Evolutionary conservation across 306 rosid genomes (phyloP), one percentile per base, ranked within the genome.

Genomic region (Corylus heterophylla): DNA sequence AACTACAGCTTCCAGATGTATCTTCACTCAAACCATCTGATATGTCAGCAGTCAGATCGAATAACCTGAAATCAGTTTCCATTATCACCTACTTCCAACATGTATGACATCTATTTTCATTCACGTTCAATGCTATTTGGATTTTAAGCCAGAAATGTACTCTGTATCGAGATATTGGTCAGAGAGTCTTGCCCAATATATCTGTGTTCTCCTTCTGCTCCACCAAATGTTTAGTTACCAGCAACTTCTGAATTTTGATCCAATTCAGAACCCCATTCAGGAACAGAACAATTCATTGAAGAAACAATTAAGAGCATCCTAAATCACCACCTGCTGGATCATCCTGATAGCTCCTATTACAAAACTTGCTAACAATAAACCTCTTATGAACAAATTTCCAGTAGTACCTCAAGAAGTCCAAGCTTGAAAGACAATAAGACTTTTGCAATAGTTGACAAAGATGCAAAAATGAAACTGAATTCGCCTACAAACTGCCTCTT

Each of bases 291-390:
- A 27, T 22, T 48, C 20, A 71, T 4, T 25, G 13, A 25, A 48
- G n/a, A 18, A 71, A 20, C n/a, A 22, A 25, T 8, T 4, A 44
- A 18, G 8, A 42, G 39, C 22, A 9, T 18, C 22, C 27, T 42
- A 1, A 44, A 17, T 44, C 8, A 42, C 50, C 25, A 22, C 56
- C 58, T 49, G 20, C n/a, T 22, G 25, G 56, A 22, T 25, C 49
- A 66, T 58, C 69, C 77, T 55, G 17, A 42, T 39, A 75, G 44
- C 39, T 45, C 54, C 61, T 17, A 48, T 62, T 4, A 73, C 27
- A 31, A 79, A 63, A 79, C 80, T 78, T 72, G 80, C 50, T 49
- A 59, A 69, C 85, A 77, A 70, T 16, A 77, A 64, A 25, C 55
- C 29, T 35, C 74, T 69, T 13, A 61, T 9, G 35, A 80, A 44